A percentile compares a stretch with the other conserved stretches of the same genome.
These are phyloP conservation scores for Penicillium goetzii DNA, from an alignment of 495 filamentous ascomycete species.

Conservation along the genomic window DNA sequence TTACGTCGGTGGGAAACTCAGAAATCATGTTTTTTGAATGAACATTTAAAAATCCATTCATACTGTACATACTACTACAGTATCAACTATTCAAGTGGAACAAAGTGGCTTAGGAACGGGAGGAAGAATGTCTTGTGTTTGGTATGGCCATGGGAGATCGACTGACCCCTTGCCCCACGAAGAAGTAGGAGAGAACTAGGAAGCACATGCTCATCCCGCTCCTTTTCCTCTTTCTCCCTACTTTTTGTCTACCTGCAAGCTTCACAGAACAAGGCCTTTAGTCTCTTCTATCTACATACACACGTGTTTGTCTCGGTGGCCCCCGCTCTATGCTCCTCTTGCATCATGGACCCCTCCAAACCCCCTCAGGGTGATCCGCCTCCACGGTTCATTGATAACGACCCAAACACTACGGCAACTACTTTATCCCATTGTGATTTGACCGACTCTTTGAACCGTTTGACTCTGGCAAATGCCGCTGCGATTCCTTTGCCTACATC, in stretches of 20 bases:
- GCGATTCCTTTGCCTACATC: constrained; percentile 52
- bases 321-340: constrained; percentile 19
- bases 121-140: constrained; percentile 14
- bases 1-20: neutral
- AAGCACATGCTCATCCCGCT: constrained; percentile 17
- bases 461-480: constrained; percentile 50
- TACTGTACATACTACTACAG: neutral
- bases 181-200: neutral
- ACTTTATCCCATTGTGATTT: constrained; percentile 28
- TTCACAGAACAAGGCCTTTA: neutral
- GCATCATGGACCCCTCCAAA: constrained; percentile 45
- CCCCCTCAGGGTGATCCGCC: constrained; percentile 30
- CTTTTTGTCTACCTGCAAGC: neutral
- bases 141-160: constrained; percentile 20
- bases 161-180: constrained; percentile 27
- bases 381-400: constrained; percentile 32
- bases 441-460: constrained; percentile 48
- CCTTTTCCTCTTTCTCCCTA: constrained; percentile 10
- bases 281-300: neutral
- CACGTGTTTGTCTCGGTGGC: neutral
- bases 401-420: constrained; percentile 16
- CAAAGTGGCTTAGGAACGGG: neutral
- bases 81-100: neutral
- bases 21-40: neutral
- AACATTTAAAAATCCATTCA: neutral